Conservation (phyloP, 2,329 filamentous ascomycete species). For the Aspergillus intermedius region DNA sequence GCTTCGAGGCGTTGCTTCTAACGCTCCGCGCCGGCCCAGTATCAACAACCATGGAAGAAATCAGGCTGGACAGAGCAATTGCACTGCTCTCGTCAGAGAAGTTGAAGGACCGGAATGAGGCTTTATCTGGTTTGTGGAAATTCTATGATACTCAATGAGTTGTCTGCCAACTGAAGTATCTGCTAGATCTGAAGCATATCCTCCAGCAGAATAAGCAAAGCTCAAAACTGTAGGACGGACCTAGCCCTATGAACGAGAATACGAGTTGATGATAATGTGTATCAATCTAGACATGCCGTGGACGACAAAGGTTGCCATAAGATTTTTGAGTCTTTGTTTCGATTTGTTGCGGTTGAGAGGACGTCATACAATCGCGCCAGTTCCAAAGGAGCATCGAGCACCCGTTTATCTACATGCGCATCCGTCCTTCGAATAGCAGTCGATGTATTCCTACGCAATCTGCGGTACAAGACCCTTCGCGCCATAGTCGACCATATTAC, state of each 20-base stretch:
- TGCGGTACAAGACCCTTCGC: slow-evolving; percentile 72
- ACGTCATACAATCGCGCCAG: slow-evolving; percentile 52
- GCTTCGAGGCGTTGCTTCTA: background rate
- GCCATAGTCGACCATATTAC: slow-evolving; percentile 75
- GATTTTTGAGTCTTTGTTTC: slow-evolving; percentile 75
- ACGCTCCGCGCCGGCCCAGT: background rate
- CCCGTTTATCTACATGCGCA: slow-evolving; percentile 62
- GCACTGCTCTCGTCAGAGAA: slow-evolving; percentile 38
- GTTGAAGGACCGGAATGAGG: slow-evolving; percentile 44
- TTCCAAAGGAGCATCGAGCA: slow-evolving; percentile 44
- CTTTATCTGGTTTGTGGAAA: slow-evolving; percentile 40
- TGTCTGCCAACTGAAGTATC: slow-evolving; percentile 9
- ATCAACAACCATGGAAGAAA: slow-evolving; percentile 33
- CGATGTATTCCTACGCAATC: slow-evolving; percentile 58
- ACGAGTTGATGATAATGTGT: background rate
- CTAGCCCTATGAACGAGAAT: slow-evolving; percentile 1
- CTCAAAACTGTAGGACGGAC: slow-evolving; percentile 28
- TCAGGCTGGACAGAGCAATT: slow-evolving; percentile 37
- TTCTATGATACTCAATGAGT: slow-evolving; percentile 1
- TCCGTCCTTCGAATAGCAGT: slow-evolving; percentile 66
- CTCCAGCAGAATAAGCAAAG: slow-evolving; percentile 47
- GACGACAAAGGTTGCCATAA: slow-evolving; percentile 73
- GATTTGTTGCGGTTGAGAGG: slow-evolving; percentile 64
- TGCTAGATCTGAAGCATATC: slow-evolving; percentile 49
- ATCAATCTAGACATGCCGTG: slow-evolving; percentile 41